Percentiles rank a stretch among this genome's conserved stretches.
These are phyloP conservation scores for Podaxis pistillaris DNA, from an alignment of 768 basidiomycete species.

Conservation along the genomic window DNA sequence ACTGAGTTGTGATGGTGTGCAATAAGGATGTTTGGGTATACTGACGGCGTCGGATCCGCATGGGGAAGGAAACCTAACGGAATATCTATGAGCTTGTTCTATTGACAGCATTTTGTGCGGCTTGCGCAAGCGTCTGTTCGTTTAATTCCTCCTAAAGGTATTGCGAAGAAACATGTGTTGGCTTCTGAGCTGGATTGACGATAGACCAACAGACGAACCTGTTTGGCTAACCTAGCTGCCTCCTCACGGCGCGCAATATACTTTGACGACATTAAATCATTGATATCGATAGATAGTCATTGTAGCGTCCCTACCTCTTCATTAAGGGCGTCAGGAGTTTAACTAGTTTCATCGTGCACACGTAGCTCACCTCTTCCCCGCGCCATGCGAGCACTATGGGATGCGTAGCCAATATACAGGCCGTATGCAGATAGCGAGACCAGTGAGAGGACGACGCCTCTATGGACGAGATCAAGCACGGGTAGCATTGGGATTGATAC, in stretches of 20 bases:
- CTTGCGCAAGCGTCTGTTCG: slow-evolving; percentile 6
- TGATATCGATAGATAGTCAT: background rate
- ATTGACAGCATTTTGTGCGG: slow-evolving; percentile 1
- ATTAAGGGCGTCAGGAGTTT: slow-evolving; percentile 1
- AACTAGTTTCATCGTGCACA: background rate
- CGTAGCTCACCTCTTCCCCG: slow-evolving; percentile 51
- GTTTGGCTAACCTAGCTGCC: background rate
- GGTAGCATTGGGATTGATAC: slow-evolving; percentile 8
- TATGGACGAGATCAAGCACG: slow-evolving; percentile 48
- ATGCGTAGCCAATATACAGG: slow-evolving; percentile 47
- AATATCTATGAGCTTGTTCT: slow-evolving; percentile 4
- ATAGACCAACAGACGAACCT: background rate
- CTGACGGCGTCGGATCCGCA: background rate
- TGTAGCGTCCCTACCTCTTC: slow-evolving; percentile 30
- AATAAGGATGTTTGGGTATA: background rate
- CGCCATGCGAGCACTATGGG: slow-evolving; percentile 54
- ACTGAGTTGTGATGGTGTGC: background rate
- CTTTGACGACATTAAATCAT: background rate
- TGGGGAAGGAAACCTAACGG: background rate
- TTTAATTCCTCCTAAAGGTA: slow-evolving; percentile 1
- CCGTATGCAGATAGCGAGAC: slow-evolving; percentile 44
- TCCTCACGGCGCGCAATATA: slow-evolving; percentile 2
- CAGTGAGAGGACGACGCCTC: slow-evolving; percentile 43
- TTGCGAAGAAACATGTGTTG: background rate
- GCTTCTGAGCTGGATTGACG: background rate